phyloP scores from a whole-genome alignment of 352 stramenopile genomes.

The Globisporangium perplexum region DNA sequence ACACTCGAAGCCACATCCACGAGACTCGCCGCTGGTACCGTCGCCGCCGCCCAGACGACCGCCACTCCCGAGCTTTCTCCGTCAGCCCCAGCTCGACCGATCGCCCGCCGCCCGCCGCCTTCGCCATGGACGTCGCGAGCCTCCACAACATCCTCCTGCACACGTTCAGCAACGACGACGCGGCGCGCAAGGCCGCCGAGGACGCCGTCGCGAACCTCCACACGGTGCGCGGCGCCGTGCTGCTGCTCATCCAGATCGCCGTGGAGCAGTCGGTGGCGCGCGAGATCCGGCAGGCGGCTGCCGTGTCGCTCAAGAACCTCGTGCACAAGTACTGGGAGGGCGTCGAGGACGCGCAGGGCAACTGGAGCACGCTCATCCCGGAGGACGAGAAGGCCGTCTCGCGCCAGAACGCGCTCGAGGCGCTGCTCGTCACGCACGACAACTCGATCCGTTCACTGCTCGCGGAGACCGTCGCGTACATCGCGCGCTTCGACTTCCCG shows the following conservation, averaged over 20 bases:
- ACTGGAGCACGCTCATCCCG: constrained; percentile 61
- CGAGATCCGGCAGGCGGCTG: constrained; percentile 90
- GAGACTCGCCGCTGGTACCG: no score
- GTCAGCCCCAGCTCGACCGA: neutral
- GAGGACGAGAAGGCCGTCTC: constrained; percentile 60
- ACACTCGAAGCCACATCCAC: no score
- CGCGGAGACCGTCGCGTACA: constrained; percentile 92
- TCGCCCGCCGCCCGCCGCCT: neutral
- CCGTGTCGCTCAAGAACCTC: constrained; percentile 95
- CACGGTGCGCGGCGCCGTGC: constrained; percentile 63
- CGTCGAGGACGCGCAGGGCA: constrained; percentile 59
- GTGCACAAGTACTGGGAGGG: constrained; percentile 94
- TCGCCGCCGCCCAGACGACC: no score
- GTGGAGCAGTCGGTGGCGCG: constrained; percentile 61
- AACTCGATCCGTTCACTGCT: constrained; percentile 90
- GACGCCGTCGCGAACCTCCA: constrained; percentile 72
- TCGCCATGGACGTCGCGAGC: constrained; percentile 80
- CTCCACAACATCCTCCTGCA: constrained; percentile 88
- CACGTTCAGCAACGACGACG: constrained; percentile 78
- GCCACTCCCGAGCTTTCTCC: constrained; percentile 13
- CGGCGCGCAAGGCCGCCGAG: constrained; percentile 66
- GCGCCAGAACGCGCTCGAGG: constrained; percentile 71
- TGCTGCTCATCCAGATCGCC: constrained; percentile 80
- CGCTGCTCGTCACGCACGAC: constrained; percentile 85
- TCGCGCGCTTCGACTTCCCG: constrained; percentile 95